Evolutionary conservation across 2,329 filamentous ascomycete genomes (phyloP).

Genomic region (Tricladium varicosporioides): DNA sequence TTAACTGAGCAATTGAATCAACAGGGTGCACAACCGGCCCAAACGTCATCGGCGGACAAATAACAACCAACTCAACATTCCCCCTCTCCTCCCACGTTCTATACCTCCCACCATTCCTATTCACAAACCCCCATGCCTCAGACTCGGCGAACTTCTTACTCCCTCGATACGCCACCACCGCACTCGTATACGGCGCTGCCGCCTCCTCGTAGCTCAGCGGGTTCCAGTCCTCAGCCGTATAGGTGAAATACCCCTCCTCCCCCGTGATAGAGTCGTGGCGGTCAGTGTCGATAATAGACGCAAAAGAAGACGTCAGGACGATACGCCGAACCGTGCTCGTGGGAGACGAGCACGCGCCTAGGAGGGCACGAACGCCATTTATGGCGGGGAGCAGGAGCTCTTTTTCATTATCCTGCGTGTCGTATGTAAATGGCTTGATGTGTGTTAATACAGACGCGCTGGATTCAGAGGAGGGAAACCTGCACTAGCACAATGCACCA

Average conservation of each 20-base stretch:
- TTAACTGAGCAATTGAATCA: constrained; percentile 57
- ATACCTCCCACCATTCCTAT: constrained; percentile 47
- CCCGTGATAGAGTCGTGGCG: constrained; percentile 38
- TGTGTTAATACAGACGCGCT: neutral
- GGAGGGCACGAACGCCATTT: constrained; percentile 29
- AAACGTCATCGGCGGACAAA: constrained; percentile 59
- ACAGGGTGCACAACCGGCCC: constrained; percentile 63
- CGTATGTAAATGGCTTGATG: constrained; percentile 31
- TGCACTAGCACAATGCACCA: constrained; percentile 65
- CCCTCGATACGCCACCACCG: constrained; percentile 32
- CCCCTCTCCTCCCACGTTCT: neutral
- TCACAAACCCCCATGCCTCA: constrained; percentile 61
- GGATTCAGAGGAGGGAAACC: constrained; percentile 13
- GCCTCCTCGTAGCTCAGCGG: constrained; percentile 49
- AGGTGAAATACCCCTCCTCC: constrained; percentile 41
- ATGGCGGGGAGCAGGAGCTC: constrained; percentile 33
- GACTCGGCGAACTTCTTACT: constrained; percentile 63
- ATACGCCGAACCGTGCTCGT: constrained; percentile 30
- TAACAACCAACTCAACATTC: constrained; percentile 52
- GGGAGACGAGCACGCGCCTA: constrained; percentile 26
- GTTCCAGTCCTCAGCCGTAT: constrained; percentile 53
- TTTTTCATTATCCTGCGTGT: constrained; percentile 30
- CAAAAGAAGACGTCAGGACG: constrained; percentile 62
- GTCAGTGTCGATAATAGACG: constrained; percentile 51
- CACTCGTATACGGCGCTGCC: constrained; percentile 38